Base-by-base conservation (phyloP, 1,284 basidiomycete species). In the Leccinum griseonigrum region DNA sequence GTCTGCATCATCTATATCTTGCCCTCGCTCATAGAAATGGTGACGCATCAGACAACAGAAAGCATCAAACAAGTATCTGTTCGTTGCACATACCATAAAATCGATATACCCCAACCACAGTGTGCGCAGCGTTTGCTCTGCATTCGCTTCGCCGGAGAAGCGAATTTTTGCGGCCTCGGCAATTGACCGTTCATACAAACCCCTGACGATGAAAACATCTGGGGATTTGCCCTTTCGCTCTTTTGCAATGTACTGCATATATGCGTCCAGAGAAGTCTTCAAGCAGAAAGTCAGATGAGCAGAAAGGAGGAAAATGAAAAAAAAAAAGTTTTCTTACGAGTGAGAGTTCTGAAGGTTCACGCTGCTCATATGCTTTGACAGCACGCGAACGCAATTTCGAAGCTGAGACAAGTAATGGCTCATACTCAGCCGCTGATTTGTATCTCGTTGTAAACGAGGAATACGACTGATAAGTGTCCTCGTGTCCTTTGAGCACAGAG, bases 381-480 rank as follows among this genome's bases (percentile, higher is more conserved):
- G 87, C 85, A 51, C 80, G 79, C 16, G 83, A 77, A 22, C 87
- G 85, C 36, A 82, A 74, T 72, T 91, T 90, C 28, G 92, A 93
- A 1, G 92, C 92, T 2, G 83, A 74, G 16, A 96, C 83, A 51
- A 97, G 82, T 8, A 89, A 76, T 0, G 77, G 70, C 71, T 96
- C 94, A 70, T 98, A 98, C 59, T 88, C 83, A 16, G 83, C 76
- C 0, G 88, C 80, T n/a, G 87, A 82, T 62, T 86, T 85, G 74
- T 90, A 83, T 48, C 84, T 83, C 0, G 93, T 93, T 18, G 93
- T 91, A 75, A 96, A 97, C 0, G 88, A 85, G 2, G 95, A 97
- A 73, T 95, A 97, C 2, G 84, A 80, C 68, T 92, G 86, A 60
- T 90, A 88, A 0, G 94, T 95, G 18, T 90, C 84, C 43, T 93